A percentile compares a stretch with the other conserved stretches of the same genome.
Conservation (phyloP, 495 filamentous ascomycete genomes). For the Polyplosphaeria fusca region DNA sequence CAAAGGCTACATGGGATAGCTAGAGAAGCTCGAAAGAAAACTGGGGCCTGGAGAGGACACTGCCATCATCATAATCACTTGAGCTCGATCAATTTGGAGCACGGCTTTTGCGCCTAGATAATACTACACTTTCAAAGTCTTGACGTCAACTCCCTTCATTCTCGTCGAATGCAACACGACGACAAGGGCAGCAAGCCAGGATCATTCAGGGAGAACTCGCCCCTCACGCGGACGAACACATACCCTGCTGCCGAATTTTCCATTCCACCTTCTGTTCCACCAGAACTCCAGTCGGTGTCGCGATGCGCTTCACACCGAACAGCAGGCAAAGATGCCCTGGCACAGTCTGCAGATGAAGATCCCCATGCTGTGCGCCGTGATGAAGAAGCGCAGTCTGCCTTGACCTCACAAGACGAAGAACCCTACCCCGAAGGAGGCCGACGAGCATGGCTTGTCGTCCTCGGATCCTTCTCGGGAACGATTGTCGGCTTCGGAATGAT, state of each 20-base stretch:
- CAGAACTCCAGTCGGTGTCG: conserved; percentile 1
- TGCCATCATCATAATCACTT: neutral
- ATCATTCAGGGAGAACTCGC: conserved; percentile 24
- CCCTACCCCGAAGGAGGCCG: conserved; percentile 44
- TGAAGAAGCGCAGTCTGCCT: conserved; percentile 17
- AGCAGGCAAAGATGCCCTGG: conserved; percentile 13
- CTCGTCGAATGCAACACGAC: conserved; percentile 36
- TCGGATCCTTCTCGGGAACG: conserved; percentile 41
- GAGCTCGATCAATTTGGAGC: neutral
- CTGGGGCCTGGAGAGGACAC: neutral
- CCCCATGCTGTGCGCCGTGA: neutral
- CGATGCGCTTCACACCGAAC: conserved; percentile 28
- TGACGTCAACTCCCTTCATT: neutral
- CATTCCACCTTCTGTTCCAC: conserved; percentile 16
- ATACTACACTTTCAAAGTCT: neutral
- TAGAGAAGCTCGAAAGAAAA: neutral
- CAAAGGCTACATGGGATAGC: neutral
- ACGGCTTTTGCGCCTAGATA: neutral
- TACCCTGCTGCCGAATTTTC: conserved; percentile 22
- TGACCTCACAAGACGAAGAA: conserved; percentile 20
- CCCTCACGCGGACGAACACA: conserved; percentile 9
- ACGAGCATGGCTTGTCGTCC: conserved; percentile 44
- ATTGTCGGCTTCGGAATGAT: conserved; percentile 41
- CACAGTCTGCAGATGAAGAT: neutral
- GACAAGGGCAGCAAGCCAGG: conserved; percentile 46